A percentile compares a stretch with the other conserved stretches of the same genome.
Evolutionary conservation across 176 grass and related monocot species (phyloP).

Genomic region (Stipa capillata): DNA sequence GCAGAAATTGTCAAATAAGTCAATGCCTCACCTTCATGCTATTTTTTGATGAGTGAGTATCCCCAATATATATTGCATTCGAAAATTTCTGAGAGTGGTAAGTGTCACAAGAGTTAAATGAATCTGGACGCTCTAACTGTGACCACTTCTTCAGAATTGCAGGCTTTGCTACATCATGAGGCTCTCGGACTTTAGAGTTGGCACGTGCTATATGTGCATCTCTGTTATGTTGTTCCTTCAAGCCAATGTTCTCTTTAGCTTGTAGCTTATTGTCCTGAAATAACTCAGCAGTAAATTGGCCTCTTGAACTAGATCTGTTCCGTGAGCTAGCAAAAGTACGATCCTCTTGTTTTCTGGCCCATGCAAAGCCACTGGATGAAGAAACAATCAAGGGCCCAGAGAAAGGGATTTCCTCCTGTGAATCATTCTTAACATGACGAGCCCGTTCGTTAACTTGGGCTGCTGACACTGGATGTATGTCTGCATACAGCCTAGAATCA

Average conservation of each 20-base stretch:
- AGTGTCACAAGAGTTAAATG: constrained; percentile 54
- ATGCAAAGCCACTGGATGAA: constrained; percentile 70
- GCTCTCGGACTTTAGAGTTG: constrained; percentile 30
- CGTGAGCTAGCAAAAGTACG: constrained; percentile 30
- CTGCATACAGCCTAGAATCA: constrained; percentile 38
- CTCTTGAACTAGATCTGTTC: constrained; percentile 49
- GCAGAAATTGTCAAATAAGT: not conserved
- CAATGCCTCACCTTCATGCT: constrained; percentile 49
- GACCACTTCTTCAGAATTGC: constrained; percentile 76
- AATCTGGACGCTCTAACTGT: constrained; percentile 73
- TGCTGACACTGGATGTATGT: constrained; percentile 40
- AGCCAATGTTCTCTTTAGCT: constrained; percentile 29
- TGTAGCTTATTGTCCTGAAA: constrained; percentile 17
- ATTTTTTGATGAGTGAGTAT: constrained; percentile 38
- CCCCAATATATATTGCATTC: constrained; percentile 40
- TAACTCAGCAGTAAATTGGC: constrained; percentile 19
- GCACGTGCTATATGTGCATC: not conserved
- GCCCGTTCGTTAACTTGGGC: constrained; percentile 29
- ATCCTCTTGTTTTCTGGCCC: constrained; percentile 70
- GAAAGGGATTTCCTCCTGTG: constrained; percentile 46
- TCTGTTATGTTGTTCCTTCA: constrained; percentile 33
- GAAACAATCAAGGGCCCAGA: constrained; percentile 74
- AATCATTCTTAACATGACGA: constrained; percentile 42
- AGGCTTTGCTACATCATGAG: constrained; percentile 32
- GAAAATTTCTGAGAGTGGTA: constrained; percentile 58